Base-by-base conservation (phyloP, 2,329 filamentous ascomycete genomes). In the Verticillium nubilum region DNA sequence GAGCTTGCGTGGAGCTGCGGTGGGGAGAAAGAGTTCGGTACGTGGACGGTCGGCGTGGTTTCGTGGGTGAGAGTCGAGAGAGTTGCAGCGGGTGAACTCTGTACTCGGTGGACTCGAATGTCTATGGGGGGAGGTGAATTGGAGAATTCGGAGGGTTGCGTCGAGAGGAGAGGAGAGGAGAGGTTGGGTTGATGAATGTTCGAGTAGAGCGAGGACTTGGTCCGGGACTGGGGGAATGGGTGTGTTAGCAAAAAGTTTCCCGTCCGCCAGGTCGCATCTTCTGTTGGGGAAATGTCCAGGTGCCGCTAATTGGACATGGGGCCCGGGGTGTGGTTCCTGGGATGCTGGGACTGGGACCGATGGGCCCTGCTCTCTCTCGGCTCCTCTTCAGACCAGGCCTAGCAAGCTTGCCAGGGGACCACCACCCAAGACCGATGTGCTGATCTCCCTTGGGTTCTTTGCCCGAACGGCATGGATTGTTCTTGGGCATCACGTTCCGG, bases 1-100 rank as follows among this genome's bases (percentile, higher is more conserved):
- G 62, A 63, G 60, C 60, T 60, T 52, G 54, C 55, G 55, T 19
- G 56, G 31, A 56, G 19, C 23, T 19, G 56, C 23, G 17, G 56
- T 50, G 47, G 56, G 42, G 56, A 26, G 55, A 52, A 26, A 27
- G 56, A 47, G 13, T 42, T 53, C 13, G 13, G 15, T 10, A 6
- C 19, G 17, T n/a, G 27, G 52, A 29, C 27, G 27, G 52, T 53
- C 15, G 52, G 26, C 9, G 27, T 31, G 52, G 19, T 47, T 25
- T 47, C 42, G 42, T 47, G 42, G 42, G 42, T 47, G 42, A 25
- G 54, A 17, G 19, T 33, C 19, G 54, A 27, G 54, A 37, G 54
- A 56, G 54, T 28, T 37, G 28, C 37, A 15, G 54, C 6, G 33
- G 54, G 23, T 17, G 42, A 23, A 47, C 54, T 57, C 56, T 26